Base-by-base conservation (phyloP, 1,284 basidiomycete species). In the Ustilago esculenta region DNA sequence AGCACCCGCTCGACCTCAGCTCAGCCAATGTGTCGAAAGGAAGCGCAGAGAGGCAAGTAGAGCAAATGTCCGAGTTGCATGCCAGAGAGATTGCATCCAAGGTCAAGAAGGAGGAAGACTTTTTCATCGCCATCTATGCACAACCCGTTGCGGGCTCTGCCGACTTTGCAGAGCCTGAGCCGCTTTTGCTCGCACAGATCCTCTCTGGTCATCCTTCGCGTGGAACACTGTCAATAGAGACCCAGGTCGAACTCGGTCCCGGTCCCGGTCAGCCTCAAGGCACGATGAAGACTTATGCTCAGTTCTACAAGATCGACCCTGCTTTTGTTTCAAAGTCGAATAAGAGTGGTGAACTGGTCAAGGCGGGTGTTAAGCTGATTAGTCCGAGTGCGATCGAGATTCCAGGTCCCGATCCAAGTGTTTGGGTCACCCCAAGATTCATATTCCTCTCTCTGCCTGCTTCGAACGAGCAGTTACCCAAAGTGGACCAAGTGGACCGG, bases 141-240 rank as follows among this genome's bases (percentile, higher is more conserved):
- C 58, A 68, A n/a, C 56, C 48, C 18, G 48, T 46, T 12, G 18
- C 20, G 5, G 24, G 23, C 7, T 23, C 30, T n/a, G 9, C 18
- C 1, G 27, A 20, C 0, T 17, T 24, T n/a, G 46, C 36, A 27
- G 32, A 41, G 18, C 24, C 44, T 10, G 36, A 55, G 42, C 65
- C 50, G 12, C 35, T 65, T 6, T 17, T 71, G 43, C 48, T 55
- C 6, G 53, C 51, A 6, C 59, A 46, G 27, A 89, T 94, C 65
- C 87, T 86, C 14, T 89, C 90, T 0, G 92, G 92, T 1, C 91
- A 92, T 80, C 91, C 90, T 0, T 88, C 87, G 20, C 85, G 90
- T 9, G 92, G 92, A 0, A 87, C 87, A 0, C 84, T 94, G 15
- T 87, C 90, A 0, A 84, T 94, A 1, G 88, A 90, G 30, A 85